Evolutionary conservation across 2,329 filamentous ascomycete species (phyloP).

Genomic region (Exserohilum rostratum): DNA sequence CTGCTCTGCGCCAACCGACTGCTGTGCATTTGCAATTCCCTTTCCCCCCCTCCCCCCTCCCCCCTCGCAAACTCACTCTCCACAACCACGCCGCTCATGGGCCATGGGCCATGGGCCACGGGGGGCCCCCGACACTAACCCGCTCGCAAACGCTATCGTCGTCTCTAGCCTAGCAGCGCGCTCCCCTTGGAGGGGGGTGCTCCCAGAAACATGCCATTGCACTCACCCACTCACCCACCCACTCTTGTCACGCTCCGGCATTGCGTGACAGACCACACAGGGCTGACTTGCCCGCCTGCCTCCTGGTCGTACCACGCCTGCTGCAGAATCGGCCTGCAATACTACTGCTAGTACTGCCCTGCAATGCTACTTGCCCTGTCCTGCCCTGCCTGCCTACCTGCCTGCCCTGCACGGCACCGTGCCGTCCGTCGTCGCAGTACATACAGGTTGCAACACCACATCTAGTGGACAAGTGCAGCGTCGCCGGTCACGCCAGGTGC

Average conservation of each 20-base stretch:
- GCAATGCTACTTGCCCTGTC: too few relatives aligned
- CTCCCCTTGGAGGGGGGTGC: background rate
- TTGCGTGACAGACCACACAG: conserved; percentile 27
- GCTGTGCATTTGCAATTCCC: background rate
- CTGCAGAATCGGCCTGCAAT: conserved; percentile 10
- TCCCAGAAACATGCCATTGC: too few relatives aligned
- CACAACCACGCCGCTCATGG: background rate
- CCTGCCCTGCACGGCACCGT: background rate
- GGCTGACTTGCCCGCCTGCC: conserved; percentile 20
- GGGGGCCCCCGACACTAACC: conserved; percentile 28
- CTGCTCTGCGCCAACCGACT: too few relatives aligned
- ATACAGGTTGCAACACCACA: conserved; percentile 12
- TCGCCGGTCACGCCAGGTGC: conserved; percentile 4
- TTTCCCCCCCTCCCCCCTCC: background rate
- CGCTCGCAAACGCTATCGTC: conserved; percentile 30
- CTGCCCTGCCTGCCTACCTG: too few relatives aligned
- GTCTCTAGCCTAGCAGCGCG: background rate
- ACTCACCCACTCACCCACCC: conserved; percentile 22
- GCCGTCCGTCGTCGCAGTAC: conserved; percentile 11
- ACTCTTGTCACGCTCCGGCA: conserved; percentile 30
- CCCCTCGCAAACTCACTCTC: too few relatives aligned
- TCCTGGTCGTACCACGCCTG: conserved; percentile 20
- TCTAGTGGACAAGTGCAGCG: background rate
- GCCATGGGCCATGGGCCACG: background rate
- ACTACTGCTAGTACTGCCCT: too few relatives aligned